phyloP scores from a whole-genome alignment of 257 asterid species.

The Verbena officinalis region DNA sequence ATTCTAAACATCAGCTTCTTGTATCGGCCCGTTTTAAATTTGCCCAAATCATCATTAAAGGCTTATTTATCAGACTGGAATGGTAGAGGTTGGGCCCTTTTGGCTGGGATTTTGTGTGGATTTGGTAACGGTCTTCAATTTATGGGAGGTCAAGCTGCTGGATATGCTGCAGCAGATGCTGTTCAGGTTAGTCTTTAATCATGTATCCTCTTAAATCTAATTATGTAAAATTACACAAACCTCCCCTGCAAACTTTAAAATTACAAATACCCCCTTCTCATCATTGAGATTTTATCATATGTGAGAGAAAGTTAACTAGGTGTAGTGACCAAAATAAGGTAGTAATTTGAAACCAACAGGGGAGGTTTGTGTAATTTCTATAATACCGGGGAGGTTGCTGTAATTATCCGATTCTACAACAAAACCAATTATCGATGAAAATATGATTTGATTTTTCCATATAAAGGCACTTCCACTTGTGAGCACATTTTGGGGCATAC shows the following conservation, averaged over 20 bases:
- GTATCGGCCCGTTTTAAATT: conserved; percentile 61
- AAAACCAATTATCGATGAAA: not conserved
- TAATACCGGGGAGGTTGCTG: too few species aligned
- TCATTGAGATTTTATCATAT: too few species aligned
- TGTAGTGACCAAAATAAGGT: too few species aligned
- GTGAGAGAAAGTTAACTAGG: too few species aligned
- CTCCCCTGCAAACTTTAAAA: too few species aligned
- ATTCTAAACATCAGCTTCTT: conserved; percentile 71
- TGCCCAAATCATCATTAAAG: conserved; percentile 75
- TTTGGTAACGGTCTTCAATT: conserved; percentile 97
- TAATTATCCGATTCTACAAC: too few species aligned
- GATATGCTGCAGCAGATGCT: conserved; percentile 99
- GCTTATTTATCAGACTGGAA: conserved; percentile 79
- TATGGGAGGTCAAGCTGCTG: conserved; percentile 99
- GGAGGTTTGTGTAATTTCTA: too few species aligned
- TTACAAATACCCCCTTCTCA: too few species aligned
- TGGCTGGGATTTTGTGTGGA: conserved; percentile 92
- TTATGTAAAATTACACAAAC: too few species aligned
- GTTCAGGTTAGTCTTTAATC: conserved; percentile 63
- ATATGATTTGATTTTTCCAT: not conserved
- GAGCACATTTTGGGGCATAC: conserved; percentile 91
- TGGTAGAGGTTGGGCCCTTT: conserved; percentile 89
- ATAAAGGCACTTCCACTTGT: conserved; percentile 89
- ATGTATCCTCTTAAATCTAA: not conserved
- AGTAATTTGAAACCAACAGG: too few species aligned